A percentile compares a stretch with the other conserved stretches of the same genome.
Conservation (phyloP, 345 rosid species). For the Cardiospermum halicacabum region DNA sequence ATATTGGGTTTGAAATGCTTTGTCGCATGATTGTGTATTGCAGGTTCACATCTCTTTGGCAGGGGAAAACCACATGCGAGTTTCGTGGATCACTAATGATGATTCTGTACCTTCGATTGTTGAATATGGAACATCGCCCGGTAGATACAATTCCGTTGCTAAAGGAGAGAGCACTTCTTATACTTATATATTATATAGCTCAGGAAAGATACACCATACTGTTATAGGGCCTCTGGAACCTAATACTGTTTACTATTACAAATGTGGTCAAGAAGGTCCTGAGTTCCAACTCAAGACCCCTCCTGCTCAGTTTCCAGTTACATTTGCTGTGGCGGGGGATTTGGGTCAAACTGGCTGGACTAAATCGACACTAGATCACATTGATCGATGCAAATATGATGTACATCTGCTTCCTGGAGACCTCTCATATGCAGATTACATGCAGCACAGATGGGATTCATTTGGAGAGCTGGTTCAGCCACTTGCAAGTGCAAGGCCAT, state of each 20-base stretch:
- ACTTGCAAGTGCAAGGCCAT: constrained; percentile 86
- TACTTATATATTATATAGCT: constrained; percentile 60
- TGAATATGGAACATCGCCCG: constrained; percentile 73
- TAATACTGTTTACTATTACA: constrained; percentile 60
- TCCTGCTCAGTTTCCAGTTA: constrained; percentile 66
- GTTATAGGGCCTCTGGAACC: constrained; percentile 80
- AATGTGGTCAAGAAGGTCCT: constrained; percentile 75
- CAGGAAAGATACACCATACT: constrained; percentile 89
- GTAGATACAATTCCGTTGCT: constrained; percentile 41
- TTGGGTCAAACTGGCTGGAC: constrained; percentile 98
- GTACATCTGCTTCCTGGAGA: constrained; percentile 92
- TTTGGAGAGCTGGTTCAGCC: constrained; percentile 91
- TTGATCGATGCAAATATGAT: constrained; percentile 64
- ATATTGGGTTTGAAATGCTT: constrained; percentile 8
- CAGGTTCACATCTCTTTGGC: constrained; percentile 76
- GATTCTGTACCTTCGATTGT: constrained; percentile 62
- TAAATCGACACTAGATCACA: constrained; percentile 81
- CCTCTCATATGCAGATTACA: constrained; percentile 87
- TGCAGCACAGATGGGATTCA: constrained; percentile 86
- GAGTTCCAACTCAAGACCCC: constrained; percentile 91
- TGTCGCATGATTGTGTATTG: constrained; percentile 8
- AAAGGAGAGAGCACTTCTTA: constrained; percentile 85
- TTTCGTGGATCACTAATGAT: constrained; percentile 71
- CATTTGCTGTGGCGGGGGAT: constrained; percentile 93
- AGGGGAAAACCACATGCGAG: constrained; percentile 76